Conservation (phyloP, 1,284 basidiomycete genomes). For the Rhodotorula mucilaginosa region DNA sequence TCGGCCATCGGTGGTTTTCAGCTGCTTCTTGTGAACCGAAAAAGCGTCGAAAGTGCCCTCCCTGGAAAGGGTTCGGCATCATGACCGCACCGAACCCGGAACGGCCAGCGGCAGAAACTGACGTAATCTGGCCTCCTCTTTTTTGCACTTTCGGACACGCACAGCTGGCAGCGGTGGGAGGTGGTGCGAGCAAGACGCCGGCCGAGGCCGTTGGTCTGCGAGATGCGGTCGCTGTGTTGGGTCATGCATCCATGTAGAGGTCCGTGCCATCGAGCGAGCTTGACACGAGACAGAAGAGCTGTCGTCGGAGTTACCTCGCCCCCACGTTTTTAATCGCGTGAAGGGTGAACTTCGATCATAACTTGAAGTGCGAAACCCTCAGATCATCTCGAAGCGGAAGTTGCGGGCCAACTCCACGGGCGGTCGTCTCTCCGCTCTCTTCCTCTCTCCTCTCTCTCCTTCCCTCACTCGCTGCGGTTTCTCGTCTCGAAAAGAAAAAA, state of each 20-base stretch:
- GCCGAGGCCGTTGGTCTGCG: too few relatives aligned
- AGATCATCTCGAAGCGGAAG: background rate
- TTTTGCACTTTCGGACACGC: background rate
- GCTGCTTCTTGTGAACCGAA: too few relatives aligned
- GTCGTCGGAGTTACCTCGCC: background rate
- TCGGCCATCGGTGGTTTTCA: too few relatives aligned
- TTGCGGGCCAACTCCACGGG: background rate
- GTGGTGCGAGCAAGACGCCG: background rate
- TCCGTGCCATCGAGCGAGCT: too few relatives aligned
- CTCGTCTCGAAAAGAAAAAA: background rate
- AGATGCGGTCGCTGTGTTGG: too few relatives aligned
- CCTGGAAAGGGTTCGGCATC: too few relatives aligned
- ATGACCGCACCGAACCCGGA: too few relatives aligned
- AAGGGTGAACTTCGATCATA: background rate
- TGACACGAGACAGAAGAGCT: background rate
- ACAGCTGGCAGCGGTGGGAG: background rate
- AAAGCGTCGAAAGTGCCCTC: too few relatives aligned
- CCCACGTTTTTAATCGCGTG: background rate
- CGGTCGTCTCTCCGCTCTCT: background rate
- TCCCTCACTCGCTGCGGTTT: background rate
- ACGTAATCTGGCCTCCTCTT: background rate
- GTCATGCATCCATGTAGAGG: too few relatives aligned
- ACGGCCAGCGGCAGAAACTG: background rate
- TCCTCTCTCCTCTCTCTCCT: background rate
- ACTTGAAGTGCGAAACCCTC: background rate